phyloP scores from a whole-genome alignment of 495 filamentous ascomycete genomes.

The Aspergillus mulundensis region DNA sequence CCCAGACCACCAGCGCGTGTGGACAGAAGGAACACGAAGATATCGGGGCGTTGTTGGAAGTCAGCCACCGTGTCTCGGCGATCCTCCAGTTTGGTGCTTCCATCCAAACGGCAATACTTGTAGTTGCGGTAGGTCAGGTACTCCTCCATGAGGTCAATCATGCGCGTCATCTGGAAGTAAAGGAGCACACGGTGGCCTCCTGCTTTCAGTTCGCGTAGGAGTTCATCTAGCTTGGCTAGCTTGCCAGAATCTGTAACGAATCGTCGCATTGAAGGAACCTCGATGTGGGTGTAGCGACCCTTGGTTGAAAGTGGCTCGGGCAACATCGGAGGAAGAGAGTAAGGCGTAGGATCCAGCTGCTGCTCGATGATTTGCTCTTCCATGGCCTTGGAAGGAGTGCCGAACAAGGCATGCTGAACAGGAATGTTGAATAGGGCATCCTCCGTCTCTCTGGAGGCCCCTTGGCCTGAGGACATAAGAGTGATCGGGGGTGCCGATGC shows the following conservation, averaged over 20 bases:
- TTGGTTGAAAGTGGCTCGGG: conserved; percentile 75
- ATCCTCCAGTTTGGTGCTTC: conserved; percentile 97
- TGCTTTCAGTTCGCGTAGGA: conserved; percentile 84
- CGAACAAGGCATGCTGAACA: conserved; percentile 71
- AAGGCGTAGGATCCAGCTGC: conserved; percentile 59
- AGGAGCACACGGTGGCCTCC: conserved; percentile 90
- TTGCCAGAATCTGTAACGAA: conserved; percentile 98
- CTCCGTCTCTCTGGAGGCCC: conserved; percentile 61
- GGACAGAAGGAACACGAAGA: conserved; percentile 94
- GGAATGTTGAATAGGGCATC: conserved; percentile 72
- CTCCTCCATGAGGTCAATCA: conserved; percentile 99
- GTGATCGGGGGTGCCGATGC: conserved; percentile 87
- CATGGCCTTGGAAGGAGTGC: conserved; percentile 53
- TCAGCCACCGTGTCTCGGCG: conserved; percentile 93
- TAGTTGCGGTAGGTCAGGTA: conserved; percentile 98
- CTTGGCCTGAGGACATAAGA: conserved; percentile 67
- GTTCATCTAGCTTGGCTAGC: conserved; percentile 82
- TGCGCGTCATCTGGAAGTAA: conserved; percentile 99
- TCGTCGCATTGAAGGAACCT: conserved; percentile 95
- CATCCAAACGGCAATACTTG: conserved; percentile 95
- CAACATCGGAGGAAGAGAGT: conserved; percentile 60
- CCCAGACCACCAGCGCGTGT: conserved; percentile 96
- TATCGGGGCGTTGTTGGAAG: conserved; percentile 87
- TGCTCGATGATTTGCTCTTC: conserved; percentile 70
- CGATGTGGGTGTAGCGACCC: conserved; percentile 79